Percentiles rank a stretch among this genome's conserved stretches.
Evolutionary conservation across 2,329 filamentous ascomycete genomes (phyloP).

Genomic region (Penicillium brevicompactum): DNA sequence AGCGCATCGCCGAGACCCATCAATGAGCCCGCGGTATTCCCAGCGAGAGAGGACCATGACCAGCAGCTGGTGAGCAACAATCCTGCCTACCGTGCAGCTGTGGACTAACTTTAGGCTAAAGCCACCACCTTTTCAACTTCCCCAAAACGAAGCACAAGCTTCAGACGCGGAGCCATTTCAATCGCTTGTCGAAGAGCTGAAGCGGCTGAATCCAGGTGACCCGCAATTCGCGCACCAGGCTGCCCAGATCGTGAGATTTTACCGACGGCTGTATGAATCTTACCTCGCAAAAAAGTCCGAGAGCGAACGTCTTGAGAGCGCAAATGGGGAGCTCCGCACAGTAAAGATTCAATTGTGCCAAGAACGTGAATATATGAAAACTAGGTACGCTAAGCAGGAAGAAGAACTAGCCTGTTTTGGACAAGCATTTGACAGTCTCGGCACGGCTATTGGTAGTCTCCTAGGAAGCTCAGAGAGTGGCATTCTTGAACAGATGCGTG

Average conservation of each 20-base stretch:
- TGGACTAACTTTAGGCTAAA: background rate
- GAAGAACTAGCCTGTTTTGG: background rate
- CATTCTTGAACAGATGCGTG: background rate
- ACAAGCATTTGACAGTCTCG: background rate
- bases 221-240: conserved; percentile 11
- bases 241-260: conserved; percentile 10
- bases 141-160: background rate
- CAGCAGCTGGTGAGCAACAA: background rate
- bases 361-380: background rate
- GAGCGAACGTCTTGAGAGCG: conserved; percentile 2
- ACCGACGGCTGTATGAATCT: conserved; percentile 9
- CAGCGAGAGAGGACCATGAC: background rate
- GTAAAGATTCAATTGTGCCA: background rate
- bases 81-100: background rate
- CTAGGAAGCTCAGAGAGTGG: background rate
- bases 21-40: background rate
- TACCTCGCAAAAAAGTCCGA: background rate
- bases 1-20: background rate
- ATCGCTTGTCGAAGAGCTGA: background rate
- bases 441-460: background rate
- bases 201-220: conserved; percentile 9
- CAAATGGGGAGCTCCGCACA: conserved; percentile 2
- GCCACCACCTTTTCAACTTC: background rate
- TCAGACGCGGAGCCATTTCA: background rate
- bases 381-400: background rate